These are phyloP conservation scores for Rhodotorula sp. DNA, from an alignment of 1,284 basidiomycete genomes.

Conservation along the genomic window DNA sequence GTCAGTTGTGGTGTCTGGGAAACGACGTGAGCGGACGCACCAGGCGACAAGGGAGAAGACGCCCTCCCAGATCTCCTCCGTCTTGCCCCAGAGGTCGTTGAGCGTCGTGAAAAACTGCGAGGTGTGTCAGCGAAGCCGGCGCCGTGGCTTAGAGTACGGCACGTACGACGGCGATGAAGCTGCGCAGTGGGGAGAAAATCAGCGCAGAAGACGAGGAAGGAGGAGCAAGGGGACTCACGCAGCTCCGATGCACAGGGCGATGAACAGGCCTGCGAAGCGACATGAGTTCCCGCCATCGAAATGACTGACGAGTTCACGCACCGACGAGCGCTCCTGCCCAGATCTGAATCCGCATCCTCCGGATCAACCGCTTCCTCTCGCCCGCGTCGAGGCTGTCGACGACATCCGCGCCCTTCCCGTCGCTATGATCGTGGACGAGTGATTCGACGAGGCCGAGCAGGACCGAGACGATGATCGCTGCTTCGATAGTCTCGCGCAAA, in stretches of 20 bases:
- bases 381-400: conserved; percentile 15
- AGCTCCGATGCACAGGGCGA: conserved; percentile 66
- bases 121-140: not conserved
- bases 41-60: conserved; percentile 74
- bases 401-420: conserved; percentile 16
- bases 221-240: conserved; percentile 42
- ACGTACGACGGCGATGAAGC: conserved; percentile 54
- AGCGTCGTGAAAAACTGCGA: conserved; percentile 55
- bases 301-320: not conserved
- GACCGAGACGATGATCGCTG: conserved; percentile 81
- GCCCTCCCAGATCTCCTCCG: conserved; percentile 59
- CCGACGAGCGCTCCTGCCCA: conserved; percentile 68
- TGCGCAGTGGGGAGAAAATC: not conserved
- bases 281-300: too few species aligned
- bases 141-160: too few species aligned
- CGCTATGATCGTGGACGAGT: conserved; percentile 52
- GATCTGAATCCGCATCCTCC: conserved; percentile 55
- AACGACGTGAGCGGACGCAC: not conserved
- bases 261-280: conserved; percentile 57
- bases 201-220: not conserved
- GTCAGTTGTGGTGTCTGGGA: not conserved
- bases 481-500: conserved; percentile 84
- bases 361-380: conserved; percentile 30
- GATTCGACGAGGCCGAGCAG: conserved; percentile 80
- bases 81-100: conserved; percentile 55